Conservation (phyloP, 108 stramenopile species). For the Cyclotella kingstonii region DNA sequence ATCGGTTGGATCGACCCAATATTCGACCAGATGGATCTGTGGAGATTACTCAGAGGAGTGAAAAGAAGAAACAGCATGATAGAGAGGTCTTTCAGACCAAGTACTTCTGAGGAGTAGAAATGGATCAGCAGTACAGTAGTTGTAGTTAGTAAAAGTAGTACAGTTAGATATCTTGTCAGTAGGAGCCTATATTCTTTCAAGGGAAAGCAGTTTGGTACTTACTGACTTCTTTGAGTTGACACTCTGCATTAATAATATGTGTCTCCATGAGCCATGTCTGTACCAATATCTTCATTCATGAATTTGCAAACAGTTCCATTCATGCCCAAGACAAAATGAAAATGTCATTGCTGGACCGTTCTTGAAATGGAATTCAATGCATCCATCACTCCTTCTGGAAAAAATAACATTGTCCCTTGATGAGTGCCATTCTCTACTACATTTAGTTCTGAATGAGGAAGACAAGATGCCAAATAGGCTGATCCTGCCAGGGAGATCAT, state of each 20-base stretch:
- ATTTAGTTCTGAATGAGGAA: conserved; percentile 2
- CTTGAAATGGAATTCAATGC: conserved; percentile 17
- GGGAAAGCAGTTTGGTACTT: no score
- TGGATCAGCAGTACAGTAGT: no score
- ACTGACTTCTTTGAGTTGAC: no score
- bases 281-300: no score
- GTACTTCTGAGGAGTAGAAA: conserved; percentile 80
- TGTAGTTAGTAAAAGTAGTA: no score
- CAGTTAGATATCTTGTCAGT: no score
- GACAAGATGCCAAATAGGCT: conserved; percentile 14
- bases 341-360: no score
- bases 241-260: no score
- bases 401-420: conserved; percentile 30
- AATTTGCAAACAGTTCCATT: no score
- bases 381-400: conserved; percentile 13
- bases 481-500: conserved; percentile 24
- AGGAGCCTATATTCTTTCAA: no score
- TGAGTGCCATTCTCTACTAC: conserved; percentile 18
- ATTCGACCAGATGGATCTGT: conserved; percentile 64
- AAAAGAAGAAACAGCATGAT: conserved; percentile 83
- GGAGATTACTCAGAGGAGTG: conserved; percentile 63
- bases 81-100: conserved; percentile 83
- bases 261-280: no score
- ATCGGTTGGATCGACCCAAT: conserved; percentile 82
- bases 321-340: no score